Evolutionary conservation across 2,329 filamentous ascomycete genomes (phyloP), one percentile per base, ranked within the genome.

Genomic region (Botryotinia convoluta): DNA sequence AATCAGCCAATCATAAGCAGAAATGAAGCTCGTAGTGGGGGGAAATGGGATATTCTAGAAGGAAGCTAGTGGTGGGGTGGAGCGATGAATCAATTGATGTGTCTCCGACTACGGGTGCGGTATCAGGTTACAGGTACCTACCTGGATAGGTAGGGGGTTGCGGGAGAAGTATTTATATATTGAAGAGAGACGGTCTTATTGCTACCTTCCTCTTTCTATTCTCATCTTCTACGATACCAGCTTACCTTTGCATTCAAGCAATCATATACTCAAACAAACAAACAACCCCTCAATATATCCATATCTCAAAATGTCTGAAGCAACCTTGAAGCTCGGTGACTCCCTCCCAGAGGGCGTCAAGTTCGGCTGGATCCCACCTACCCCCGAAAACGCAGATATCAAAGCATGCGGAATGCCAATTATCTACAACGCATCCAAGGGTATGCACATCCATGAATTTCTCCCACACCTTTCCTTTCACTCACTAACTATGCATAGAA

Each of bases 331-430:
- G 83, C 88, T 88, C 82, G 95, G 95, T 81, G 93, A 97, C 83
- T 86, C 86, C 82, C 95, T 98, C 87, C 95, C 95, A 78, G 85
- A 90, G 78, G 92, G 88, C 79, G 91, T 97, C 75, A 86, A 87
- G 83, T 98, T 98, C 87, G 92, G 90, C 80, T 96, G 95, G 87
- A 89, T 96, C 78, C 91, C 93, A 75, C 93, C 93, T 83, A 88
- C 90, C 22, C 85, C 88, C 73, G 93, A 95, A 79, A 88, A 85
- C 69, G 85, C 88, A 76, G 87, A 88, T 77, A 88, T 97, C 79
- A 93, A 89, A 71, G 86, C 88, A 76, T 97, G 95, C 83, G 94
- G 94, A 78, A 87, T 92, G 74, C 93, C 94, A 75, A 87, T 91
- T 80, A 87, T 88, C 81, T 97, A 92, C 85, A 86, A 96, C 78